A percentile compares a stretch with the other conserved stretches of the same genome.
Conservation (phyloP, 1,284 basidiomycete species). For the Pseudozyma tsukubaensis region DNA sequence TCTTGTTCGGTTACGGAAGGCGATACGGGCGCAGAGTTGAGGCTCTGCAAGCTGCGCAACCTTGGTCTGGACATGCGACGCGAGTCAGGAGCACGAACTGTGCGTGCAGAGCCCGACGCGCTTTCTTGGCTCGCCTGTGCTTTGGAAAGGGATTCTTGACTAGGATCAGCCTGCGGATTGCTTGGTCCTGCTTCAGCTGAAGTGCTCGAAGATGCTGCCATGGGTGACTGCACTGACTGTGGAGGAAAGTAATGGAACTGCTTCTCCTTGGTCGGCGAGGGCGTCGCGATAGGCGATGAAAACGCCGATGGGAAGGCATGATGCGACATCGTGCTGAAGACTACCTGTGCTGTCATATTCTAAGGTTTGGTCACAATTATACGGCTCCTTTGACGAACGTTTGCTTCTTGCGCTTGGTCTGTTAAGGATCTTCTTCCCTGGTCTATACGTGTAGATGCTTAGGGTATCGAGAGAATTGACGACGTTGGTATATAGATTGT, state of each 20-base stretch:
- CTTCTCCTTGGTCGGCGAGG: constrained; percentile 39
- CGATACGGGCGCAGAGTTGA: constrained; percentile 45
- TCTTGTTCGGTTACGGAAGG: constrained; percentile 44
- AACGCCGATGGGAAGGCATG: constrained; percentile 41
- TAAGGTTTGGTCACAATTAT: neutral
- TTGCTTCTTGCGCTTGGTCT: no score
- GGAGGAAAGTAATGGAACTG: constrained; percentile 15
- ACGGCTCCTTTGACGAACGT: no score
- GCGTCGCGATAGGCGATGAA: constrained; percentile 32
- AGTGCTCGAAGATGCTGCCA: neutral
- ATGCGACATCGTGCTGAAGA: constrained; percentile 33
- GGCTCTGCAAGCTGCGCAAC: constrained; percentile 41
- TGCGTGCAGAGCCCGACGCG: constrained; percentile 4
- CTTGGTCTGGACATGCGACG: constrained; percentile 29
- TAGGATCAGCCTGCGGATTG: neutral
- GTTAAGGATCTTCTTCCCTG: no score
- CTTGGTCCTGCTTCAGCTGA: constrained; percentile 14
- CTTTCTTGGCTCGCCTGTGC: neutral
- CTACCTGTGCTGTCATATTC: constrained; percentile 46
- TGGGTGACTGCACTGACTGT: constrained; percentile 1
- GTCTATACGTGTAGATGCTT: no score
- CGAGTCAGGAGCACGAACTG: constrained; percentile 10
- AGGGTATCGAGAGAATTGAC: no score
- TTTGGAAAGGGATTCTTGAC: neutral
- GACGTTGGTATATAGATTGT: neutral